Evolutionary conservation across 78 protist species (phyloP).

Genomic region (Polysphondylium violaceum): DNA sequence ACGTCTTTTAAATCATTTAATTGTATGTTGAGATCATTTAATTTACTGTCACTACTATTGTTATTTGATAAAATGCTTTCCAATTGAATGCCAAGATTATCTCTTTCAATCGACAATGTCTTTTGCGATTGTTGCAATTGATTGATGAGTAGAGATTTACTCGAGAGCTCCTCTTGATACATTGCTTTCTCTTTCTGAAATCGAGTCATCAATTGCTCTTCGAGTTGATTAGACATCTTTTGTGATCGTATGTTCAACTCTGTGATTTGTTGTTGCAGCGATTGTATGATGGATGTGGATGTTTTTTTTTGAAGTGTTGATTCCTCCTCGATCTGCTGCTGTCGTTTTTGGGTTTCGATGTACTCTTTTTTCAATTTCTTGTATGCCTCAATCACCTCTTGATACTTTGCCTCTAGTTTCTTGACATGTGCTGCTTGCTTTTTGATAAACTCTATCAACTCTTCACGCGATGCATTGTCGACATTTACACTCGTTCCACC

Average conservation of each 20-base stretch:
- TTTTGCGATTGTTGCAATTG: neutral
- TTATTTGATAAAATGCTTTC: too few species aligned
- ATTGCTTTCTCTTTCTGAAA: slow-evolving; percentile 58
- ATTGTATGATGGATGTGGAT: slow-evolving; percentile 20
- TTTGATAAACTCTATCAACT: slow-evolving; percentile 59
- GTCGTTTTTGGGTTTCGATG: neutral
- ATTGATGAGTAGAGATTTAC: neutral
- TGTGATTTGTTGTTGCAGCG: slow-evolving; percentile 12
- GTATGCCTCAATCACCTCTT: slow-evolving; percentile 36
- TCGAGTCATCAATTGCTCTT: slow-evolving; percentile 11
- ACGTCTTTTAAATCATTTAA: too few species aligned
- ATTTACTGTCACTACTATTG: too few species aligned
- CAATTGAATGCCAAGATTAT: too few species aligned
- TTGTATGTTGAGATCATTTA: too few species aligned
- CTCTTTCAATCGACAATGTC: too few species aligned
- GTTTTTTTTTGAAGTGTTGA: slow-evolving; percentile 2
- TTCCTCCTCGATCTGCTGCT: slow-evolving; percentile 35
- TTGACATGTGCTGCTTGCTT: slow-evolving; percentile 63
- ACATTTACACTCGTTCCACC: slow-evolving; percentile 12
- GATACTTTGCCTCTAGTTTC: slow-evolving; percentile 30
- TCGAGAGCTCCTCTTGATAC: neutral
- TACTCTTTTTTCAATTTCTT: slow-evolving; percentile 63
- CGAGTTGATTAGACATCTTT: slow-evolving; percentile 34
- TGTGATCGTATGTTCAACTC: neutral
- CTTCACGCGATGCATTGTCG: slow-evolving; percentile 61